Evolutionary conservation across 2,329 filamentous ascomycete species (phyloP).

Genomic region (Sclerotinia sclerotiorum): DNA sequence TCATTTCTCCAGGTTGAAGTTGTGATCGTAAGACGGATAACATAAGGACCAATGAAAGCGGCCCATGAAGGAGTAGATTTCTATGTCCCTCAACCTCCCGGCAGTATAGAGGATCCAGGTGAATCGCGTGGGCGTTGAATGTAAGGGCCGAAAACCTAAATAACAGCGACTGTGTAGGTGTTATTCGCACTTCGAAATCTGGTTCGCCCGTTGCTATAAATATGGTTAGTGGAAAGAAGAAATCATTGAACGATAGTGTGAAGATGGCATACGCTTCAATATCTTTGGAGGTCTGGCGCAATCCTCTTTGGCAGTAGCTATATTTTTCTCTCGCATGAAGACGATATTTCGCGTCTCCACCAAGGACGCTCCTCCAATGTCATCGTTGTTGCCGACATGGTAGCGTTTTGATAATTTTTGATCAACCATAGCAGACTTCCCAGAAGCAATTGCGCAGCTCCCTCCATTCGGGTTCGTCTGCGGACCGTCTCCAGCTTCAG

Average conservation of each 20-base stretch:
- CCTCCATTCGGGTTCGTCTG: slow-evolving; percentile 28
- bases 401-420: slow-evolving; percentile 13
- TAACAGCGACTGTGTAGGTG: slow-evolving; percentile 68
- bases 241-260: slow-evolving; percentile 20
- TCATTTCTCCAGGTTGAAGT: slow-evolving; percentile 43
- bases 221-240: neutral
- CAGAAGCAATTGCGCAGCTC: slow-evolving; percentile 2
- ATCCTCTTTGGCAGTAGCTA: slow-evolving; percentile 28
- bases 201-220: slow-evolving; percentile 40
- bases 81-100: slow-evolving; percentile 70
- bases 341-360: slow-evolving; percentile 62
- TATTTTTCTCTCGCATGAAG: slow-evolving; percentile 54
- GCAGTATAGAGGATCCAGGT: slow-evolving; percentile 74
- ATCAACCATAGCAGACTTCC: neutral
- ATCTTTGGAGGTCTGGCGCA: slow-evolving; percentile 28
- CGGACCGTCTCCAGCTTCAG: slow-evolving; percentile 32
- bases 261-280: slow-evolving; percentile 33
- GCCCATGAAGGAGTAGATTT: slow-evolving; percentile 81
- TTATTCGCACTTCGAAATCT: slow-evolving; percentile 58
- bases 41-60: slow-evolving; percentile 75
- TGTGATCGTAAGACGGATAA: slow-evolving; percentile 61
- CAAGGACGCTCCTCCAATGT: slow-evolving; percentile 40
- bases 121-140: slow-evolving; percentile 90
- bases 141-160: slow-evolving; percentile 90
- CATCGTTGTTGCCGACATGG: neutral